Base-by-base conservation (phyloP, 208 protist genomes). In the Wallacemonas sp. region DNA sequence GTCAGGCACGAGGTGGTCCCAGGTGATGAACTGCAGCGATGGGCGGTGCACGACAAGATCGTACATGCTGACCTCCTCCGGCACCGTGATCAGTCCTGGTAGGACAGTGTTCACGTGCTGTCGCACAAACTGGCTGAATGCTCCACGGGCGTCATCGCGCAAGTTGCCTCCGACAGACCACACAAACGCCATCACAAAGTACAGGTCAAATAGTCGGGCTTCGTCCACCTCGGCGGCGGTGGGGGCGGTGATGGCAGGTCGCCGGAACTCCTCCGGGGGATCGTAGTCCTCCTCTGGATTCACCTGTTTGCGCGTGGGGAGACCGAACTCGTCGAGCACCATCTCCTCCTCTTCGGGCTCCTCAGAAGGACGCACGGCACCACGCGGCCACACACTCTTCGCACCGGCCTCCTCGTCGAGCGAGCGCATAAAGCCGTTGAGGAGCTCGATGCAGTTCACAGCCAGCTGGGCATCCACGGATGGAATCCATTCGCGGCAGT, bases 161-260 rank as follows among this genome's bases (percentile, higher is more conserved):
- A 98, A 56, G 76, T 97, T 98, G 41, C 87, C 96, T 46, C 98
- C 98, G 24, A 99, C 62, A 8, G 94, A 82, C 98, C 98, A 99
- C 49, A 99, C 86, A 62, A 99, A 90, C 1, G 95, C 75, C 86
- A 99, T 99, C 4, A 98, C 56, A 71, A 98, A 98, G 72, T 96
- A 93, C 80, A 94, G 93, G 62, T 97, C 91, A 60, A 98, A 89
- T 47, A 97, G 70, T 5, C 85, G 72, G 30, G 77, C 66, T 28
- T 88, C 78, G 56, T 94, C 79, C 53, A 68, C 61, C 22, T 49
- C 31, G 19, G 46, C 30, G 1, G 78, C 88, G 15, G 74, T 75
- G 46, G 79, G 45, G 46, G 63, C 67, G 8, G 75, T 91, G 62
- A 95, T 93, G 17, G 56, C 38, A 14, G 79, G 87, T 8, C 79